Conservation (phyloP, 2,329 filamentous ascomycete genomes). For the Aspergillus floridensis region DNA sequence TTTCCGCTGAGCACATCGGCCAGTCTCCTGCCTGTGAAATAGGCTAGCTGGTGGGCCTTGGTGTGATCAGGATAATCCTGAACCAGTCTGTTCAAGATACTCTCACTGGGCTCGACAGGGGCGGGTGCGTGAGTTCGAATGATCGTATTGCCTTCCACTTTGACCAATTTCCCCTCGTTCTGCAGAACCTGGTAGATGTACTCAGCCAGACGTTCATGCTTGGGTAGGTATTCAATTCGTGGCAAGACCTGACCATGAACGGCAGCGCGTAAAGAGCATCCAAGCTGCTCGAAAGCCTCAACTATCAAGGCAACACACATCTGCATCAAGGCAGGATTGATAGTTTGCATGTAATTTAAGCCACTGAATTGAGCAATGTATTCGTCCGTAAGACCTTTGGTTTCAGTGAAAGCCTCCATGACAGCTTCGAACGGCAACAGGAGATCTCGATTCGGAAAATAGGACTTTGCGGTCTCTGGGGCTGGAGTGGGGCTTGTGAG, state of each 20-base stretch:
- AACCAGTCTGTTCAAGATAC: background rate
- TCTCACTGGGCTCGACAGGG: conserved; percentile 10
- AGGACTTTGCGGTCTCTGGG: background rate
- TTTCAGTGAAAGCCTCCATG: conserved; percentile 24
- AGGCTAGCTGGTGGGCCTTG: background rate
- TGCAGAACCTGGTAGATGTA: conserved; percentile 32
- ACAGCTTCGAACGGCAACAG: conserved; percentile 9
- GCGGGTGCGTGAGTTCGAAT: conserved; percentile 26
- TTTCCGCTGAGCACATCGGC: conserved; percentile 1
- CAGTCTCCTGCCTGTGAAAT: background rate
- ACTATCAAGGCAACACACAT: conserved; percentile 17
- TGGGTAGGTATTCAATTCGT: conserved; percentile 21
- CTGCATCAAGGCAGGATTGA: conserved; percentile 22
- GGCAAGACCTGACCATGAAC: conserved; percentile 17
- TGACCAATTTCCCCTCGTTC: conserved; percentile 28
- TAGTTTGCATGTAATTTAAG: conserved; percentile 21
- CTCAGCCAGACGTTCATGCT: conserved; percentile 27
- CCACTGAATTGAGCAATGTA: conserved; percentile 20
- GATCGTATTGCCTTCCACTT: conserved; percentile 22
- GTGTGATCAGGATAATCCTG: background rate
- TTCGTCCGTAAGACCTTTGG: conserved; percentile 22
- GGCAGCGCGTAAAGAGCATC: conserved; percentile 17
- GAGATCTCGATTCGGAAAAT: background rate
- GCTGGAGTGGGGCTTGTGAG: background rate
- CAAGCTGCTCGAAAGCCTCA: conserved; percentile 34